These are phyloP conservation scores for Coleophoma crateriformis DNA, from an alignment of 2,329 filamentous ascomycete genomes.

Conservation along the genomic window DNA sequence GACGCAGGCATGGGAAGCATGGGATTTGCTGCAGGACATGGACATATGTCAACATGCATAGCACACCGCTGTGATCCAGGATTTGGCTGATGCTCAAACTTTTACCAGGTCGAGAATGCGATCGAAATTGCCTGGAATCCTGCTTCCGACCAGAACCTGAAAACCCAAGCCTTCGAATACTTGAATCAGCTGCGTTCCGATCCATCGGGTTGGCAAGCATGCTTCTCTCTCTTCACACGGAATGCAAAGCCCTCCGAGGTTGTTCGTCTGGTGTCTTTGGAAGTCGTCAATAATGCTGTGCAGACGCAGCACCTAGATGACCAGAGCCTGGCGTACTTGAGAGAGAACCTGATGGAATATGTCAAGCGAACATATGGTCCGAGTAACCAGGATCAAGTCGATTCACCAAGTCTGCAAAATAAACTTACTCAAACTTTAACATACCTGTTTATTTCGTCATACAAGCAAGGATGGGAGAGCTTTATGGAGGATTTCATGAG, in stretches of 20 bases:
- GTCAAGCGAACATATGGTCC: conserved; percentile 68
- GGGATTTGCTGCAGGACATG: too few relatives aligned
- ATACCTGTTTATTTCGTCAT: conserved; percentile 84
- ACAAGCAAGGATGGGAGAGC: conserved; percentile 77
- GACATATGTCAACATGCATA: too few relatives aligned
- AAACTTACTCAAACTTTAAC: conserved; percentile 96
- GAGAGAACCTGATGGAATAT: conserved; percentile 77
- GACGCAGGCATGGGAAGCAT: too few relatives aligned
- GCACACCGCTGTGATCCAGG: not conserved
- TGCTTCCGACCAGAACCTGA: conserved; percentile 66
- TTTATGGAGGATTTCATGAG: conserved; percentile 89
- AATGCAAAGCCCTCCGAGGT: conserved; percentile 73
- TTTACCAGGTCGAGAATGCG: conserved; percentile 80
- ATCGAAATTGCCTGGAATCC: conserved; percentile 92
- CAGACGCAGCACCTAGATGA: conserved; percentile 72
- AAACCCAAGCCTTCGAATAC: conserved; percentile 78
- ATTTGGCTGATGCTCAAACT: conserved; percentile 7
- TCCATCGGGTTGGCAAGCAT: conserved; percentile 84
- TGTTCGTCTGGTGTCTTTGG: conserved; percentile 81
- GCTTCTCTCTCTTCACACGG: conserved; percentile 78
- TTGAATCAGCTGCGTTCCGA: conserved; percentile 74
- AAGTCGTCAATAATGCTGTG: conserved; percentile 89
- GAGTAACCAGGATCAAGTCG: conserved; percentile 48
- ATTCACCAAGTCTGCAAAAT: conserved; percentile 80
- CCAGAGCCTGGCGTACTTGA: conserved; percentile 68